phyloP scores from a whole-genome alignment of 176 grass and related monocot species.

The Avena insularis region DNA sequence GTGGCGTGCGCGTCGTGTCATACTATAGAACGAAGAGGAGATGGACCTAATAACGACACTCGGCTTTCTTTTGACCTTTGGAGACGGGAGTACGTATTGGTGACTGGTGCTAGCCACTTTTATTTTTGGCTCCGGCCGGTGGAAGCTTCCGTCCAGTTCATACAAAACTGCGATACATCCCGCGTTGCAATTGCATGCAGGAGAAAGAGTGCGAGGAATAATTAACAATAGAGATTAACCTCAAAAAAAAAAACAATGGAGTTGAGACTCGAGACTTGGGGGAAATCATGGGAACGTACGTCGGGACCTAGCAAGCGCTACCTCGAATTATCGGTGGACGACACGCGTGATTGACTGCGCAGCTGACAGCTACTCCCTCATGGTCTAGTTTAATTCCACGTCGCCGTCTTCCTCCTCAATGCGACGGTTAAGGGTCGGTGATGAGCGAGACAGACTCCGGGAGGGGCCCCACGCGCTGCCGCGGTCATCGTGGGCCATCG shows the following conservation, averaged over 20 bases:
- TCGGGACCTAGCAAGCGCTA: not conserved
- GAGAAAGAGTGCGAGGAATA: not conserved
- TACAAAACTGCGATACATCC: not conserved
- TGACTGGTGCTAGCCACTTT: not conserved
- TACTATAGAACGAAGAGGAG: not conserved
- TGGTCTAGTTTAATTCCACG: not conserved
- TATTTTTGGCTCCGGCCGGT: not conserved
- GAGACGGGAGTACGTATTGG: not conserved
- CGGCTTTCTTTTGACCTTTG: not conserved
- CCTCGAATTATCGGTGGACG: not conserved
- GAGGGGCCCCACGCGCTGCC: not conserved
- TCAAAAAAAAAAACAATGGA: too few relatives aligned
- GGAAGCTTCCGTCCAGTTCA: not conserved
- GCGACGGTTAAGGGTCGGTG: not conserved
- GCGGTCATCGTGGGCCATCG: not conserved
- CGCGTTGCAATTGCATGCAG: not conserved
- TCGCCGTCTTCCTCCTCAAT: slow-evolving; percentile 3
- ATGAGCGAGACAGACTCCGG: not conserved
- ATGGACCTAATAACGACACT: not conserved
- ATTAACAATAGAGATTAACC: not conserved
- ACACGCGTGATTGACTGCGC: slow-evolving; percentile 4
- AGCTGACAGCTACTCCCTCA: not conserved
- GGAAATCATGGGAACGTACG: not conserved
- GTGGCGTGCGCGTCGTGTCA: not conserved
- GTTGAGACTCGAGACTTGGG: not conserved